These are phyloP conservation scores for Leptographium lundbergii DNA, from an alignment of 2,329 filamentous ascomycete species.

Conservation along the genomic window DNA sequence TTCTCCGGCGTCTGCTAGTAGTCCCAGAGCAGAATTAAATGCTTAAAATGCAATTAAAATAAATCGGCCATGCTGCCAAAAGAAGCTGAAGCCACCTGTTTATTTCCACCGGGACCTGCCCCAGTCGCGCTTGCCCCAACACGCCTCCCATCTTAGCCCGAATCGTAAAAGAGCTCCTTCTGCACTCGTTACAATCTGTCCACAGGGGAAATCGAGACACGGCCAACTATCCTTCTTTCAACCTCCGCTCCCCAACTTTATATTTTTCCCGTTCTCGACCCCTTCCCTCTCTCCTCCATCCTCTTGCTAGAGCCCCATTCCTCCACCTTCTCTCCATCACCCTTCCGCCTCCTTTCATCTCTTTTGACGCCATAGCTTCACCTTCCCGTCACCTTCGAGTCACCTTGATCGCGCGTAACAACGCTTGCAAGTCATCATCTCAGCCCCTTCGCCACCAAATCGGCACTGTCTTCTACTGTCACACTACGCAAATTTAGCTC, in stretches of 20 bases:
- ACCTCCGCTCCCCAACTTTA: background rate
- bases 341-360: background rate
- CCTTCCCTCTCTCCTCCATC: background rate
- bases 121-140: constrained; percentile 4
- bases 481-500: background rate
- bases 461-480: background rate
- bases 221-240: background rate
- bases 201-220: background rate
- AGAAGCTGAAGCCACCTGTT: constrained; percentile 14
- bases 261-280: background rate
- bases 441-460: background rate
- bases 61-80: constrained; percentile 1
- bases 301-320: background rate
- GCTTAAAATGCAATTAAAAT: background rate
- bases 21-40: background rate
- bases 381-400: background rate
- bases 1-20: background rate
- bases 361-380: background rate
- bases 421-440: background rate
- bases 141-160: background rate
- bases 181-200: constrained; percentile 1
- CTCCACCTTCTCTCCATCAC: background rate
- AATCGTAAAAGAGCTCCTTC: constrained; percentile 4
- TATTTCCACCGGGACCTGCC: constrained; percentile 8
- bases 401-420: background rate